Evolutionary conservation across 129 eudicot genomes (phyloP).

Genomic region (Kitagawia praeruptora): DNA sequence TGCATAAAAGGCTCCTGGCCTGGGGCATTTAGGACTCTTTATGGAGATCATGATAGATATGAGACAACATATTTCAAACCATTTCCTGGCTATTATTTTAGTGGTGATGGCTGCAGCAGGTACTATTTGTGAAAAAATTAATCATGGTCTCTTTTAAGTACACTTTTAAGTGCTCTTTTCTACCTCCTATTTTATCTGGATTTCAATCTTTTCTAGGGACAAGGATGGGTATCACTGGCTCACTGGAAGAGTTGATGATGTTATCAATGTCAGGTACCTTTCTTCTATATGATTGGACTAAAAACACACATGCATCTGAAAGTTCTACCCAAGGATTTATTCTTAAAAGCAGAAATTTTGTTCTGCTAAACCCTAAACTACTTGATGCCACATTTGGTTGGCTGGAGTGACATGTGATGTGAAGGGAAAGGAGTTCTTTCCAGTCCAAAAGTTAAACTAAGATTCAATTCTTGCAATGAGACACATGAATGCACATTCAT

Average conservation of each 20-base stretch:
- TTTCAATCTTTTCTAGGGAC: conserved; percentile 40
- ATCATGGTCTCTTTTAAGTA: neutral
- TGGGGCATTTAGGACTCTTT: conserved; percentile 90
- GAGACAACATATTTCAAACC: conserved; percentile 94
- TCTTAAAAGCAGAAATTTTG: neutral
- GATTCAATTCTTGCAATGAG: neutral
- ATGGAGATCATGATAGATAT: conserved; percentile 96
- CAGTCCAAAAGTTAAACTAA: neutral
- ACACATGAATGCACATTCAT: neutral
- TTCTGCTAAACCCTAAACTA: neutral
- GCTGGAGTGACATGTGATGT: neutral
- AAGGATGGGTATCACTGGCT: conserved; percentile 97
- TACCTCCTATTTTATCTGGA: neutral
- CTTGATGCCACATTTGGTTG: neutral
- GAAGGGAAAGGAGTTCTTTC: neutral
- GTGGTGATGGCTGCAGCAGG: conserved; percentile 99
- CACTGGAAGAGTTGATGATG: conserved; percentile 97
- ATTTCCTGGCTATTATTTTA: conserved; percentile 92
- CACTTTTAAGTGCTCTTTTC: neutral
- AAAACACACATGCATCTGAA: neutral
- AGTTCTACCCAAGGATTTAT: neutral
- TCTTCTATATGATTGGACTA: neutral
- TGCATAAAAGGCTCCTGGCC: conserved; percentile 94
- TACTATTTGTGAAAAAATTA: conserved; percentile 16
- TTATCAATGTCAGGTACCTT: conserved; percentile 77